These are phyloP conservation scores for Starmera stellimalicola DNA, from an alignment of 1,139 yeast genomes.

Conservation along the genomic window DNA sequence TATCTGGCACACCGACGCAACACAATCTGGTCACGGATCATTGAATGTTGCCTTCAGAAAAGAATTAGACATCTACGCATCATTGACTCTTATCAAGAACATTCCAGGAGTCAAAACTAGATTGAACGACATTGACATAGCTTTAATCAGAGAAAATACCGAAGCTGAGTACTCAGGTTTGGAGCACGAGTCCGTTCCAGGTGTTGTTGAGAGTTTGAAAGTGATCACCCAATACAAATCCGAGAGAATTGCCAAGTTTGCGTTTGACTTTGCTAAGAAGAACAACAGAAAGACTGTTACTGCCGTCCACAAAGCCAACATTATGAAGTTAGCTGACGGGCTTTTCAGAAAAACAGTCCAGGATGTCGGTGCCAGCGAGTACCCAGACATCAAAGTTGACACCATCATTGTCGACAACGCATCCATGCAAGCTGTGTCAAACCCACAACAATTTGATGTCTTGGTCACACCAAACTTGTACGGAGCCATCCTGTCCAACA, in stretches of 20 bases:
- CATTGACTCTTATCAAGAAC: constrained; percentile 85
- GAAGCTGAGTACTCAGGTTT: constrained; percentile 99
- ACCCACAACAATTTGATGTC: constrained; percentile 97
- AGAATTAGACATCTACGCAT: constrained; percentile 92
- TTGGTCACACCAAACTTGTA: constrained; percentile 96
- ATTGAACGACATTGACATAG: constrained; percentile 82
- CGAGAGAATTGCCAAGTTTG: constrained; percentile 95
- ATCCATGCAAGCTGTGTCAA: constrained; percentile 97
- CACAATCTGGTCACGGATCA: constrained; percentile 66
- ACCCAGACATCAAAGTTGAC: constrained; percentile 75
- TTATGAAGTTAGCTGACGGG: constrained; percentile 98
- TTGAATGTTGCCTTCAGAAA: constrained; percentile 95
- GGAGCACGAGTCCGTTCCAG: constrained; percentile 96
- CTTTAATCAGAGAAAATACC: constrained; percentile 91
- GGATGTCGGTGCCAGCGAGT: constrained; percentile 75
- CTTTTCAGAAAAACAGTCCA: constrained; percentile 91
- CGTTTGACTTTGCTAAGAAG: constrained; percentile 89
- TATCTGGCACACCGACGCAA: constrained; percentile 83
- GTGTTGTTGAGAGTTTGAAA: constrained; percentile 94
- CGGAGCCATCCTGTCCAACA: constrained; percentile 95
- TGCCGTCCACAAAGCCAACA: constrained; percentile 98
- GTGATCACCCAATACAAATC: constrained; percentile 91
- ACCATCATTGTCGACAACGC: constrained; percentile 98
- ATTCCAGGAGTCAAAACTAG: constrained; percentile 92
- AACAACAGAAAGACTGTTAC: constrained; percentile 90